Evolutionary conservation across 768 basidiomycete species (phyloP), one percentile per base, ranked within the genome.

Genomic region (Trametes sanguinea): DNA sequence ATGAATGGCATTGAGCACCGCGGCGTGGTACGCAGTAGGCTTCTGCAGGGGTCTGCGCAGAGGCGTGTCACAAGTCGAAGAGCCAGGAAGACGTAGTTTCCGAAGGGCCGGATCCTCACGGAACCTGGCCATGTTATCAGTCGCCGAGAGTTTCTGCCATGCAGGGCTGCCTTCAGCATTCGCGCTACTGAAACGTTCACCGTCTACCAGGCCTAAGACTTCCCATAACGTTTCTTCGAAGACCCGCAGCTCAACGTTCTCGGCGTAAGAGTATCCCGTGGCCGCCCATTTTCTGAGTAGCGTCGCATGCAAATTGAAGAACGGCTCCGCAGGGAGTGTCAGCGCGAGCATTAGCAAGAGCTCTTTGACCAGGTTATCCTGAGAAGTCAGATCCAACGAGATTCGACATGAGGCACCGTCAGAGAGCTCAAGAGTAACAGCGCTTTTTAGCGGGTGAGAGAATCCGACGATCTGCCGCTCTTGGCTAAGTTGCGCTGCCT

Each of bases 1-100:
- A 70, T 98, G 95, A 1, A 98, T 74, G 0, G 86, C 89, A 61
- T 87, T 84, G 11, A 95, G 76, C 30, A 89, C 77, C 1, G 84
- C 83, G 0, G 83, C 83, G 14, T 88, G 75, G 14, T 83, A 72
- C 22, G 73, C 72, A 52, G 84, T 81, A 11, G 81, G 79, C 57
- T 62, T 68, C 61, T 13, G 29, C 9, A 32, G 8, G 13, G 51
- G 35, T 14, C 27, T 57, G 11, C 32, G 54, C 27, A 46, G 51
- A 1, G 33, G 56, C 14, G 11, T 8, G 14, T 46, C 37, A 11
- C 30, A 35, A 30, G 29, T 37, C 8, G 51, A 37, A 2, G 50
- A 62, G 30, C 64, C 63, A 27, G 79, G 81, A 22, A 78, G 66
- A 40, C 68, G 74, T 30, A 92, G 75, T 8, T 71, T 68, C 44